Conservation (phyloP, 2,329 filamentous ascomycete genomes). For the Sphaerulina vaccinii region DNA sequence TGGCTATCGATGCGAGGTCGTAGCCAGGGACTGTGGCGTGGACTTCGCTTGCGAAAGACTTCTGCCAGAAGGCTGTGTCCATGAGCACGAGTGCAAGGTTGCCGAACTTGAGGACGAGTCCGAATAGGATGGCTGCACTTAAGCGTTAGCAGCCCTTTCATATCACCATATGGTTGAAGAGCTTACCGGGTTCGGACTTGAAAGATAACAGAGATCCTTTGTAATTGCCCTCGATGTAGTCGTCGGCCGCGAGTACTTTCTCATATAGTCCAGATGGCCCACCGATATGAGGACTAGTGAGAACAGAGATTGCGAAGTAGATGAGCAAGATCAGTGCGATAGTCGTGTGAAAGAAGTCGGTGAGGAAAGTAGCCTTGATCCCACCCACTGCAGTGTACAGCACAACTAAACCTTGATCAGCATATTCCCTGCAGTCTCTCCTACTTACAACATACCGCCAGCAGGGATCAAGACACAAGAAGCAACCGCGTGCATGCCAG, state of each 20-base stretch:
- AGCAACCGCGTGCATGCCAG: constrained; percentile 51
- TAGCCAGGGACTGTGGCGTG: constrained; percentile 50
- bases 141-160: constrained; percentile 1
- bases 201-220: constrained; percentile 50
- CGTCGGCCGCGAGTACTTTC: constrained; percentile 46
- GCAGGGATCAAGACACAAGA: constrained; percentile 49
- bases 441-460: constrained; percentile 46
- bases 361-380: constrained; percentile 51
- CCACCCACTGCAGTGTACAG: constrained; percentile 51
- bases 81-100: constrained; percentile 53
- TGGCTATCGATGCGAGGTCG: constrained; percentile 46
- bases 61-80: constrained; percentile 56
- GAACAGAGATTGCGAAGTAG: constrained; percentile 49
- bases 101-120: constrained; percentile 50
- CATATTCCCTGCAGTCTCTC: not conserved
- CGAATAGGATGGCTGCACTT: constrained; percentile 41
- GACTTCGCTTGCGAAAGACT: constrained; percentile 52
- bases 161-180: constrained; percentile 34
- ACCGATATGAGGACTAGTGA: constrained; percentile 45
- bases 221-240: constrained; percentile 49
- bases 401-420: constrained; percentile 38
- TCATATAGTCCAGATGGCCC: constrained; percentile 48
- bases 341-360: constrained; percentile 51
- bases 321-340: constrained; percentile 51
- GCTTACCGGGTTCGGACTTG: constrained; percentile 43